Evolutionary conservation across 441 rosid species (phyloP).

Genomic region (Gossypium armourianum): DNA sequence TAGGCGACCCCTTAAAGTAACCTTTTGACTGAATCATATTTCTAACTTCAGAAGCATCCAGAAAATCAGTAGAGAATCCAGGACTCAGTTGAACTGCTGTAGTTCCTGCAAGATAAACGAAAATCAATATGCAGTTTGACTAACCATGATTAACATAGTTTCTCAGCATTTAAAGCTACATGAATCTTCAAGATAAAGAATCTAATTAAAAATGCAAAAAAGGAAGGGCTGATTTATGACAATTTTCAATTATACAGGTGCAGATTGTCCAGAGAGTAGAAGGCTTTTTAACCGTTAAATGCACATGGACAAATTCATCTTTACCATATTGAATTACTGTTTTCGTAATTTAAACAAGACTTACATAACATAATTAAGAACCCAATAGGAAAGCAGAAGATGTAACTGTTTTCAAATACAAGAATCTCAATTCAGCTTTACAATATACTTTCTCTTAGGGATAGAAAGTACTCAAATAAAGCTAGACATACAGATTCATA

Average conservation of each 20-base stretch:
- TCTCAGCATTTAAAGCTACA: neutral
- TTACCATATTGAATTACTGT: neutral
- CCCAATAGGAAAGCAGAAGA: neutral
- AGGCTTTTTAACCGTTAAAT: neutral
- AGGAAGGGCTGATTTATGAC: neutral
- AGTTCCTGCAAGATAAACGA: conserved; percentile 35
- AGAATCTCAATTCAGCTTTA: neutral
- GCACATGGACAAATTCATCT: neutral
- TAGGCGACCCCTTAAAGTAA: conserved; percentile 56
- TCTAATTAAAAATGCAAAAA: neutral
- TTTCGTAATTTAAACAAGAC: neutral
- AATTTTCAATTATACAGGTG: neutral
- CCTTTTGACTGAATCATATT: conserved; percentile 52
- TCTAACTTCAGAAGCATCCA: conserved; percentile 56
- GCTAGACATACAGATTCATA: neutral
- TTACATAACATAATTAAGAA: neutral
- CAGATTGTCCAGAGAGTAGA: conserved; percentile 1
- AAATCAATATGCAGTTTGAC: neutral
- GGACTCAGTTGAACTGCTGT: conserved; percentile 56
- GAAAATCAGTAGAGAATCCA: conserved; percentile 34
- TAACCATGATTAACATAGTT: conserved; percentile 1
- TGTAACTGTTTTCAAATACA: neutral
- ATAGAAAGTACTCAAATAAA: conserved; percentile 9
- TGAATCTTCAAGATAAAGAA: neutral
- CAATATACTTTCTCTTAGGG: neutral